Percentiles rank a stretch among this genome's conserved stretches.
Conservation (phyloP, 495 filamentous ascomycete genomes). For the Cryomyces minteri region DNA sequence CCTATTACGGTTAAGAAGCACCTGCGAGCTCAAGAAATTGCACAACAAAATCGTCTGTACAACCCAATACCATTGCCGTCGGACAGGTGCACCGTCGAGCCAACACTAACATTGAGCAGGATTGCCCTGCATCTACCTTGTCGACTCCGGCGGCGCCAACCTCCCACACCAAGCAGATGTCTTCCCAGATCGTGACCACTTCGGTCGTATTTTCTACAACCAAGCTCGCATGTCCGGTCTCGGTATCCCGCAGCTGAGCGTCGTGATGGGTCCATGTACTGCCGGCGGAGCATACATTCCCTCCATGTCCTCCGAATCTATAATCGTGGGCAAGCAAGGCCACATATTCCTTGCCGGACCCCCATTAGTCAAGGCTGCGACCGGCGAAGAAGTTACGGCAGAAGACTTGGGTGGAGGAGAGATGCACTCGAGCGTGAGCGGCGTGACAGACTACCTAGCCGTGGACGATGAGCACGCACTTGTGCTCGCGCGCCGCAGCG, state of each 20-base stretch:
- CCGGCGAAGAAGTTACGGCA: conserved; percentile 79
- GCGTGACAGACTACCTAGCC: conserved; percentile 93
- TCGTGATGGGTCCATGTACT: conserved; percentile 97
- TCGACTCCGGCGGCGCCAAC: conserved; percentile 93
- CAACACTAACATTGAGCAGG: neutral
- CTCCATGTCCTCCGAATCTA: conserved; percentile 91
- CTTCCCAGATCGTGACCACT: conserved; percentile 89
- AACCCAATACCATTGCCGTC: conserved; percentile 2
- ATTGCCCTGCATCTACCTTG: conserved; percentile 79
- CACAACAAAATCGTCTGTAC: conserved; percentile 54
- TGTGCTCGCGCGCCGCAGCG: conserved; percentile 63
- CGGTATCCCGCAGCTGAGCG: conserved; percentile 83
- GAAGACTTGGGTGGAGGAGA: conserved; percentile 91
- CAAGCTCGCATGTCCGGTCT: conserved; percentile 79
- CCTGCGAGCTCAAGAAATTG: conserved; percentile 78
- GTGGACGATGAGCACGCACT: conserved; percentile 89
- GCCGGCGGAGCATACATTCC: conserved; percentile 94
- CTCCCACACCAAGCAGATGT: conserved; percentile 92
- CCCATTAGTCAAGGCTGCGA: conserved; percentile 90
- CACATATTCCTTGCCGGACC: conserved; percentile 95
- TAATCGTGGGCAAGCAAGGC: conserved; percentile 87
- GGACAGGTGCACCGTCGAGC: neutral
- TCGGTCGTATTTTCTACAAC: conserved; percentile 97
- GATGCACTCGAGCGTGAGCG: conserved; percentile 75
- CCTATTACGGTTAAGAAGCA: conserved; percentile 98